Base-by-base conservation (phyloP, 2,329 filamentous ascomycete species). In the Gnomoniopsis sp. region DNA sequence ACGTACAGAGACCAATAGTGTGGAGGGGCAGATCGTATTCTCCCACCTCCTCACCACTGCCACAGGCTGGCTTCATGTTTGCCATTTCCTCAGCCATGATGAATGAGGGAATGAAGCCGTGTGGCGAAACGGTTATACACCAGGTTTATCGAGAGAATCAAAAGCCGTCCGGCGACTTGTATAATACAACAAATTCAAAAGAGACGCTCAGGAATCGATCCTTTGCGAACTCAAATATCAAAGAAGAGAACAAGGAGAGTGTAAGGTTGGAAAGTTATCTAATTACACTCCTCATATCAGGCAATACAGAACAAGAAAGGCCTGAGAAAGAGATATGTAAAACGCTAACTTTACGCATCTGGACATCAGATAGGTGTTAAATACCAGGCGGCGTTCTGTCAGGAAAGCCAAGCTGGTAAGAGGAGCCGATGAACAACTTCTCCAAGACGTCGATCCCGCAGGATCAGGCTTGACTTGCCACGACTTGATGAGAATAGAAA, bases 21-120 rank as follows among this genome's bases (percentile, higher is more conserved):
- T 78, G 76, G 21, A 78, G 62, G n/a, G 67, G 65, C 36, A 78
- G 63, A 60, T 78, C 75, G 59, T 78, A 78, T 48, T 76, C 75
- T 60, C 74, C 75, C 1, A 53, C 61, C 60, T 71, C 65, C 59
- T 67, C 60, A 19, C 68, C 72, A 53, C 74, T 68, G 21, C 75
- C 75, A 53, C 75, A 78, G 36, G 65, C 62, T 21, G 75, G 76
- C 69, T 78, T 74, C 51, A 64, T 65, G 30, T 63, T 68, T 53
- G 53, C 66, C 64, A 70, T 63, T 65, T 55, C 60, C 12, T 61
- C 59, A 23, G 58, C 53, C 44, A 49, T 59, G 36, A 43, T 44
- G 55, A 52, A 46, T 44, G 55, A 52, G 43, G 48, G 49, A 17
- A 34, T 51, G 43, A 6, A 38, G 49, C 48, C 41, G 51, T 15